Evolutionary conservation across 78 protist species (phyloP), one percentile per base, ranked within the genome.

Genomic region (Parvularia atlantis): DNA sequence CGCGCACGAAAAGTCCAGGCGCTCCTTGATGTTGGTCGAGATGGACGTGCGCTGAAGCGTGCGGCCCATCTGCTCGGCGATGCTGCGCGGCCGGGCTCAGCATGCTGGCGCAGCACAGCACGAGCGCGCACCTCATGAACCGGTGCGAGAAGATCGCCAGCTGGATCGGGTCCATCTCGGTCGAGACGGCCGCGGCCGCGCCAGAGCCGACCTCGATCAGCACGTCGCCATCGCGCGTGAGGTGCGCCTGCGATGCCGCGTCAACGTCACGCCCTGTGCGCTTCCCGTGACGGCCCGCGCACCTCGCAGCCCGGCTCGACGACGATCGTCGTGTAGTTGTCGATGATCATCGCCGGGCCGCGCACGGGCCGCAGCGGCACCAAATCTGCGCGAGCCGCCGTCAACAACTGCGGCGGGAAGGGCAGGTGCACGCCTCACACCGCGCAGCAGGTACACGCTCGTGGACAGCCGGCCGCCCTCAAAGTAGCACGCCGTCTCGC

Each of bases 61-160:
- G 13, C 80, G 43, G 9, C 98, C 98, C 98, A 95, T 95, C 78
- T 92, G 98, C 61, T 95, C 98, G 9, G 98, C 98, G 36, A 95
- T 93, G 74, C 81, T n/a, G n/a, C n/a, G n/a, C n/a, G n/a, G n/a
- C n/a, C n/a, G n/a, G n/a, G n/a, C n/a, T n/a, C n/a, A n/a, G n/a
- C n/a, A n/a, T n/a, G n/a, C n/a, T n/a, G n/a, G n/a, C n/a, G n/a
- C n/a, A n/a, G n/a, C n/a, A n/a, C n/a, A n/a, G n/a, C n/a, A n/a
- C n/a, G n/a, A n/a, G n/a, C n/a, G n/a, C n/a, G n/a, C n/a, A n/a
- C n/a, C n/a, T 52, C 98, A 95, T 92, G 73, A 95, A 95, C 35
- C 95, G 76, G 69, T 95, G 89, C 31, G 80, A 56, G 65, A 90
- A 92, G 14, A 95, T 73, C 1, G 90, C 64, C 24, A 95, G 77